These are phyloP conservation scores for Erigeron canadensis DNA, from an alignment of 129 eudicot species.

Conservation along the genomic window DNA sequence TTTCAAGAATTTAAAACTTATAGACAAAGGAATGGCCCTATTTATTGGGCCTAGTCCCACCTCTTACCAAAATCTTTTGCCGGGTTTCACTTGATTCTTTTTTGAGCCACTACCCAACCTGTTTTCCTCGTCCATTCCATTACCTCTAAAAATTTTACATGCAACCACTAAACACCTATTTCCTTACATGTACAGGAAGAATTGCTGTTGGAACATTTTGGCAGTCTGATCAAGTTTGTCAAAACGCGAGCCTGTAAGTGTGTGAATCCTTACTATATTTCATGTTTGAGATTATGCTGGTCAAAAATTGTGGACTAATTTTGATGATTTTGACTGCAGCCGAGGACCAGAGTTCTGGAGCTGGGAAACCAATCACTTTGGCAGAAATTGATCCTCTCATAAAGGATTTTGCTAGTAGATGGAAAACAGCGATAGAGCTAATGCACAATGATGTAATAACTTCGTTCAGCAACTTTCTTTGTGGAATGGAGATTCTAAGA, in stretches of 20 bases:
- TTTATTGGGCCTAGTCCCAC: no score
- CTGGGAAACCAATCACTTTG: slow-evolving; percentile 60
- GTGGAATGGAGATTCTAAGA: slow-evolving; percentile 97
- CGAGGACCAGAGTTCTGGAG: slow-evolving; percentile 66
- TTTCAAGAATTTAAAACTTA: no score
- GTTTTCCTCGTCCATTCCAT: no score
- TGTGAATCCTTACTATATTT: neutral
- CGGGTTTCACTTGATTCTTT: no score
- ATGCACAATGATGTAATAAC: slow-evolving; percentile 96
- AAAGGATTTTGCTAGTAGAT: slow-evolving; percentile 87
- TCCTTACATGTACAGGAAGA: slow-evolving; percentile 66
- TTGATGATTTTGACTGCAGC: slow-evolving; percentile 39
- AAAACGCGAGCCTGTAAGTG: slow-evolving; percentile 86
- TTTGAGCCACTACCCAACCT: no score
- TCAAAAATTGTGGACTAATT: neutral
- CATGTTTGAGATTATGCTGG: neutral
- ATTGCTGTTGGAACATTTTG: slow-evolving; percentile 80
- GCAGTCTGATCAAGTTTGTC: slow-evolving; percentile 86
- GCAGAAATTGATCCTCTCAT: slow-evolving; percentile 86
- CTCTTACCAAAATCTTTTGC: no score
- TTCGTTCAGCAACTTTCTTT: slow-evolving; percentile 88
- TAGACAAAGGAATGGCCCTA: no score
- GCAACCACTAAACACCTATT: neutral
- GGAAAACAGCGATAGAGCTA: slow-evolving; percentile 94
- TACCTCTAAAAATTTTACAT: neutral